phyloP scores from a whole-genome alignment of 2,329 filamentous ascomycete genomes.

The Fusarium newnesense region DNA sequence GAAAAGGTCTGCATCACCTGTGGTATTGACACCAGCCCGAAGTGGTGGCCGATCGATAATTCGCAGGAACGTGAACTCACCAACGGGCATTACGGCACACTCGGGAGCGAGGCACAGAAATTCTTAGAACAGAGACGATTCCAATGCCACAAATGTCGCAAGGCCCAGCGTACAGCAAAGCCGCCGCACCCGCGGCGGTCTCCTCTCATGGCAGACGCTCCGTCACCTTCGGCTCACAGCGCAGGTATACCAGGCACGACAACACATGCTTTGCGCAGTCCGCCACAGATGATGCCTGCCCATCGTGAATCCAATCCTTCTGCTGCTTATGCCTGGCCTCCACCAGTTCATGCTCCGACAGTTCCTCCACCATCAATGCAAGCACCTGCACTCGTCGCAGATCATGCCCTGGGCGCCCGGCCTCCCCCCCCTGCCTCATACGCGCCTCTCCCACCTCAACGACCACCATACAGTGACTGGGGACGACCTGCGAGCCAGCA shows the following conservation, averaged over 20 bases:
- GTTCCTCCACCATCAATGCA: conserved; percentile 36
- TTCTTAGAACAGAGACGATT: conserved; percentile 70
- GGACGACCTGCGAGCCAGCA: conserved; percentile 62
- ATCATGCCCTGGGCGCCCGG: conserved; percentile 44
- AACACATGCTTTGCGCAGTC: conserved; percentile 43
- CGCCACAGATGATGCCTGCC: conserved; percentile 42
- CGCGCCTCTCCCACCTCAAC: conserved; percentile 43
- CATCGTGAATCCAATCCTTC: conserved; percentile 42
- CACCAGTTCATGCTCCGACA: conserved; percentile 37
- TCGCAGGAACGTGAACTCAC: conserved; percentile 62
- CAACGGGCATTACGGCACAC: conserved; percentile 61
- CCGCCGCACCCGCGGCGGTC: conserved; percentile 42
- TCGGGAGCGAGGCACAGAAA: conserved; percentile 67
- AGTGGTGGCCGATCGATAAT: conserved; percentile 73
- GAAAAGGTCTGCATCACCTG: conserved; percentile 72
- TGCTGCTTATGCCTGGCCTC: conserved; percentile 41
- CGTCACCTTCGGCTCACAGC: conserved; percentile 29
- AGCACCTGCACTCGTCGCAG: conserved; percentile 38
- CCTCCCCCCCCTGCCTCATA: conserved; percentile 45
- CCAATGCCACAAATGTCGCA: conserved; percentile 81
- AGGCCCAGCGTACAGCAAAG: conserved; percentile 59
- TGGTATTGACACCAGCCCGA: conserved; percentile 76
- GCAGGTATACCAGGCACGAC: conserved; percentile 32
- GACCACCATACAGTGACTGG: conserved; percentile 57
- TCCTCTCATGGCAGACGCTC: conserved; percentile 34